A percentile compares a stretch with the other conserved stretches of the same genome.
These are phyloP conservation scores for Sabuloglossum arenarium DNA, from an alignment of 495 filamentous ascomycete species.

Conservation along the genomic window DNA sequence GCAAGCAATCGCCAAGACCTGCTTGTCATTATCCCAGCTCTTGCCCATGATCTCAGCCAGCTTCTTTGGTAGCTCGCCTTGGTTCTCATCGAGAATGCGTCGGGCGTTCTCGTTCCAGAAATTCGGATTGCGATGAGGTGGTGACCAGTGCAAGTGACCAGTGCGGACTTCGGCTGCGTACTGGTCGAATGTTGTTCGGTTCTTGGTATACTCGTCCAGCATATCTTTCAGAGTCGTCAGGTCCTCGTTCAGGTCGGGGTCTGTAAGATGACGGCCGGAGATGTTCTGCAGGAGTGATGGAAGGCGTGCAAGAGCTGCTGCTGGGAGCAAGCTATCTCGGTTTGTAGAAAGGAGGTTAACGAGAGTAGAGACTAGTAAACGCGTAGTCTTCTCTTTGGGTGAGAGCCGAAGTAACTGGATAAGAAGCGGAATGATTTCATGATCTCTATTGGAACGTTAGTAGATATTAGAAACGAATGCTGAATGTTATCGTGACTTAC, in stretches of 20 bases:
- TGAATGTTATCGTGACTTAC: constrained; percentile 25
- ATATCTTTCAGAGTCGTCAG: constrained; percentile 51
- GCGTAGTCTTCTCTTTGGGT: constrained; percentile 93
- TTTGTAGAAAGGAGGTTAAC: constrained; percentile 68
- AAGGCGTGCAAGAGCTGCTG: constrained; percentile 61
- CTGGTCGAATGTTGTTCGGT: constrained; percentile 92
- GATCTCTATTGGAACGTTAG: constrained; percentile 35
- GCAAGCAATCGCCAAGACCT: constrained; percentile 86
- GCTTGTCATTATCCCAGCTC: constrained; percentile 79
- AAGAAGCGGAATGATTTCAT: constrained; percentile 81
- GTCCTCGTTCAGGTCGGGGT: constrained; percentile 78
- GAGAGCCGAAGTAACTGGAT: constrained; percentile 75
- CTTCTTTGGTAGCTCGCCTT: constrained; percentile 59
- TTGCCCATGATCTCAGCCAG: constrained; percentile 74
- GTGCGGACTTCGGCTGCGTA: constrained; percentile 79
- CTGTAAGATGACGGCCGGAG: constrained; percentile 61
- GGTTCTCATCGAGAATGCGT: constrained; percentile 66
- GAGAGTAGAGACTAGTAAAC: constrained; percentile 73
- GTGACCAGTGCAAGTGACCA: constrained; percentile 86
- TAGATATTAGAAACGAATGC: neutral
- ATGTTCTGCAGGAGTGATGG: constrained; percentile 67
- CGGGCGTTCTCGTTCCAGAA: constrained; percentile 97
- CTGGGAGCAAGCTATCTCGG: constrained; percentile 54
- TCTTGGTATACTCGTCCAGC: constrained; percentile 83
- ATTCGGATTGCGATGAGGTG: constrained; percentile 68